Percentiles rank a stretch among this genome's conserved stretches.
These are phyloP conservation scores for Zygosaccharomyces sapae DNA, from an alignment of 1,139 yeast genomes.

Conservation along the genomic window DNA sequence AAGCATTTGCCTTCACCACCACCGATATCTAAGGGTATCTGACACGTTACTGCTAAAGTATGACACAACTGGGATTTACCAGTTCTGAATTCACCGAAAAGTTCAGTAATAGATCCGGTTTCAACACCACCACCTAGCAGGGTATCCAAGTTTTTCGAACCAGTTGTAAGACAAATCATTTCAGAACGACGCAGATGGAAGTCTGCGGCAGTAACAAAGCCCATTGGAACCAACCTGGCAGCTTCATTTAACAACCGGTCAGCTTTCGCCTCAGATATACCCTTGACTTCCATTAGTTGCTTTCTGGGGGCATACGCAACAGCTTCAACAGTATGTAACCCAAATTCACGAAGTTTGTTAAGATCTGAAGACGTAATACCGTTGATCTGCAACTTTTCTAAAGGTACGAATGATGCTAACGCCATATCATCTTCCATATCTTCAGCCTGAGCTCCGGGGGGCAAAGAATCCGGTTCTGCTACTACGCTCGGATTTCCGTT, in stretches of 20 bases:
- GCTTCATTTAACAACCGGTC: constrained; percentile 81
- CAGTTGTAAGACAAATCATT: constrained; percentile 88
- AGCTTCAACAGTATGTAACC: constrained; percentile 84
- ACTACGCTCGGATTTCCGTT: constrained; percentile 9
- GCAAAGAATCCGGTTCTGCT: constrained; percentile 12
- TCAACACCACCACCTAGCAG: constrained; percentile 95
- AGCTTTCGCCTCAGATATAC: constrained; percentile 94
- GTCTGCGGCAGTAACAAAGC: constrained; percentile 96
- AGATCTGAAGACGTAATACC: constrained; percentile 82
- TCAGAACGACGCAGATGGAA: constrained; percentile 87
- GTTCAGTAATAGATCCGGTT: constrained; percentile 94
- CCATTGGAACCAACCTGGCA: constrained; percentile 84
- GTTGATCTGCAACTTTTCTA: constrained; percentile 57
- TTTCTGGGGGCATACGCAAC: constrained; percentile 90
- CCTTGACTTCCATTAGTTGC: constrained; percentile 70
- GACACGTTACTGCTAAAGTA: constrained; percentile 95
- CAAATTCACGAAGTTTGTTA: constrained; percentile 74
- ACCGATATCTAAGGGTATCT: constrained; percentile 93
- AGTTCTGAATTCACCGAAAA: constrained; percentile 95
- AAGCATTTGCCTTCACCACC: constrained; percentile 99
- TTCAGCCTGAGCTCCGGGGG: constrained; percentile 14
- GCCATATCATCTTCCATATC: constrained; percentile 44
- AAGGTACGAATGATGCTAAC: constrained; percentile 38
- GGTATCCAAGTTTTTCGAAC: constrained; percentile 90
- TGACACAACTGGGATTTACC: constrained; percentile 97